Evolutionary conservation across 2,329 filamentous ascomycete genomes (phyloP).

Genomic region (Lecanicillium sp.): DNA sequence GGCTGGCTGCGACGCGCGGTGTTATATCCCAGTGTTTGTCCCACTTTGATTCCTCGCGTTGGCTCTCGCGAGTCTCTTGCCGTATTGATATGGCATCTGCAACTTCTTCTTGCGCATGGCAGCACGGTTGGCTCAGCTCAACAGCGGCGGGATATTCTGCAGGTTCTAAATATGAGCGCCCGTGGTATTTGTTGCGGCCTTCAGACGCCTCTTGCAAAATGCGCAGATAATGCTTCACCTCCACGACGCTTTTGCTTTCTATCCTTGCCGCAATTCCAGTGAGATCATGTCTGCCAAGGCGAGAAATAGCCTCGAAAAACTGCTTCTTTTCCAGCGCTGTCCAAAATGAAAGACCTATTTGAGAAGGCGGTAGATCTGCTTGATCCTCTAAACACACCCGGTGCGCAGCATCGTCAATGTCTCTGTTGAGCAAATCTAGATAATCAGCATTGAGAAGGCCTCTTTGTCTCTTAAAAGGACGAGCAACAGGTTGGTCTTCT

Average conservation of each 20-base stretch:
- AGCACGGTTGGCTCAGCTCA: constrained; percentile 62
- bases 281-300: constrained; percentile 55
- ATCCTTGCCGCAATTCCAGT: constrained; percentile 54
- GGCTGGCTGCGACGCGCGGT: constrained; percentile 22
- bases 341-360: constrained; percentile 67
- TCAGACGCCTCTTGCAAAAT: constrained; percentile 47
- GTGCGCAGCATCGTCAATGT: constrained; percentile 45
- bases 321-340: constrained; percentile 58
- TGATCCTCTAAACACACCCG: constrained; percentile 23
- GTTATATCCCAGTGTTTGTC: constrained; percentile 60
- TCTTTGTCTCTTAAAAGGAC: constrained; percentile 37
- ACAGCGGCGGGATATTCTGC: constrained; percentile 61
- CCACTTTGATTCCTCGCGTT: constrained; percentile 51
- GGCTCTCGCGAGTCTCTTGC: constrained; percentile 56
- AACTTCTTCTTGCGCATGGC: constrained; percentile 55
- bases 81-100: constrained; percentile 57
- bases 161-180: constrained; percentile 27
- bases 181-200: constrained; percentile 26
- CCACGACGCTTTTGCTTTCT: constrained; percentile 62
- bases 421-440: constrained; percentile 44
- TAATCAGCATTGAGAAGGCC: constrained; percentile 37
- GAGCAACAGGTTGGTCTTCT: constrained; percentile 13
- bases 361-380: constrained; percentile 32
- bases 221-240: constrained; percentile 62
- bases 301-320: constrained; percentile 59